Percentiles rank a stretch among this genome's conserved stretches.
phyloP scores from a whole-genome alignment of 352 stramenopile genomes.

The Globisporangium splendens region DNA sequence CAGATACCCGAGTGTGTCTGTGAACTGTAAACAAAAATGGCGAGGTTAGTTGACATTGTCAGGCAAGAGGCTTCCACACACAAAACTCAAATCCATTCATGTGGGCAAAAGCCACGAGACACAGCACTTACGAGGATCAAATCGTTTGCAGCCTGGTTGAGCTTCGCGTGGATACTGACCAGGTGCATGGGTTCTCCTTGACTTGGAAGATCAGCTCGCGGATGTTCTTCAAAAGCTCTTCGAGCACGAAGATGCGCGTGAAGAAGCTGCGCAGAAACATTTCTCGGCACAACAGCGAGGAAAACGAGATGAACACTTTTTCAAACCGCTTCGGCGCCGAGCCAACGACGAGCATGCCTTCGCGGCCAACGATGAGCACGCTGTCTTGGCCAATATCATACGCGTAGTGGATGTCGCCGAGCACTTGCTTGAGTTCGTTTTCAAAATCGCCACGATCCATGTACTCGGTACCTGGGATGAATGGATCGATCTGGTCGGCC shows the following conservation, averaged over 20 bases:
- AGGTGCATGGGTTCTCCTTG: conserved; percentile 88
- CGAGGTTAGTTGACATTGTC: not conserved
- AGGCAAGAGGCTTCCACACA: no score
- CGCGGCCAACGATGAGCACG: conserved; percentile 91
- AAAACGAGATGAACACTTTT: conserved; percentile 92
- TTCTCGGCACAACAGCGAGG: conserved; percentile 93
- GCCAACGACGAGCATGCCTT: conserved; percentile 91
- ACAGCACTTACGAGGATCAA: conserved; percentile 70
- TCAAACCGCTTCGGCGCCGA: conserved; percentile 92
- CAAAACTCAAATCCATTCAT: not conserved
- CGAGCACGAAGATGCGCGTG: conserved; percentile 92
- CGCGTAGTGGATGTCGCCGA: conserved; percentile 90
- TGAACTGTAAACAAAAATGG: conserved; percentile 43
- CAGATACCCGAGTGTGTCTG: conserved; percentile 94
- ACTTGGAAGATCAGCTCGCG: conserved; percentile 86
- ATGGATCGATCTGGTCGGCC: conserved; percentile 95
- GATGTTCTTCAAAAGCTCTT: conserved; percentile 92
- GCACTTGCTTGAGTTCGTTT: conserved; percentile 94
- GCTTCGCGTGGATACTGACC: conserved; percentile 72
- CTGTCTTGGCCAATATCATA: conserved; percentile 96
- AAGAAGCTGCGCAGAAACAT: conserved; percentile 97
- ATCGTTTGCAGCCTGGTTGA: conserved; percentile 90
- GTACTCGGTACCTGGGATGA: conserved; percentile 95
- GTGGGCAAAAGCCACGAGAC: not conserved
- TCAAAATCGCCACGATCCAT: conserved; percentile 97